phyloP scores from a whole-genome alignment of 1,284 basidiomycete genomes.

The Marasmius tenuissimus region DNA sequence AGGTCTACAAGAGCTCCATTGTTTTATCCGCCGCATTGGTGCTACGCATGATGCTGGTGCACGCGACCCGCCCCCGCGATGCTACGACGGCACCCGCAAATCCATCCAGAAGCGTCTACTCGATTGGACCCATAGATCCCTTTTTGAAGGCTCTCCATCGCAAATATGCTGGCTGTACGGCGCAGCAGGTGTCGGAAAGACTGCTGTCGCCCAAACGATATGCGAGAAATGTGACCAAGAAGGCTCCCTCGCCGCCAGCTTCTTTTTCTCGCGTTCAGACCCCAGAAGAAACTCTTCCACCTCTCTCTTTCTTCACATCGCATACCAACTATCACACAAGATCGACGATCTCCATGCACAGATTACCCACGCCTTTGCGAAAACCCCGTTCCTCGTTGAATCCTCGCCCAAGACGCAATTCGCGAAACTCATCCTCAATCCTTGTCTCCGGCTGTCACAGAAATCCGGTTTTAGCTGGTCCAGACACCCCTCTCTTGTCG shows the following conservation, averaged over 20 bases:
- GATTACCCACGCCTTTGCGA: background rate
- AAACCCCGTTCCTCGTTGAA: background rate
- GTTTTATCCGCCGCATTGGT: no score
- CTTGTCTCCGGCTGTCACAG: background rate
- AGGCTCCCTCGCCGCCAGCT: conserved; percentile 15
- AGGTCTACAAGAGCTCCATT: no score
- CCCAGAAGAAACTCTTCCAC: background rate
- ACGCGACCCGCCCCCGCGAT: no score
- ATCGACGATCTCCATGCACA: background rate
- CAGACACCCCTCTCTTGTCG: conserved; percentile 3
- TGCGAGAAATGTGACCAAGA: conserved; percentile 7
- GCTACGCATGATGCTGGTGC: no score
- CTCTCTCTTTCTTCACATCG: conserved; percentile 1
- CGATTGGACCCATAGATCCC: no score
- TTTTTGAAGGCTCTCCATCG: no score
- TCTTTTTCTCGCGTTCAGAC: conserved; percentile 15
- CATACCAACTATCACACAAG: background rate
- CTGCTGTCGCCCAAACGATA: conserved; percentile 18
- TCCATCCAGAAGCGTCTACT: no score
- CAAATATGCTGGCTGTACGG: conserved; percentile 20
- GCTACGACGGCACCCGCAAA: no score
- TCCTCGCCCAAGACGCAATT: conserved; percentile 5
- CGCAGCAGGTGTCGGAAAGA: conserved; percentile 18
- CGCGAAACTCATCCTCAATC: conserved; percentile 4
- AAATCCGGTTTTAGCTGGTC: background rate